These are phyloP conservation scores for Gossypium thurberi DNA, from an alignment of 345 rosid genomes.

Conservation along the genomic window DNA sequence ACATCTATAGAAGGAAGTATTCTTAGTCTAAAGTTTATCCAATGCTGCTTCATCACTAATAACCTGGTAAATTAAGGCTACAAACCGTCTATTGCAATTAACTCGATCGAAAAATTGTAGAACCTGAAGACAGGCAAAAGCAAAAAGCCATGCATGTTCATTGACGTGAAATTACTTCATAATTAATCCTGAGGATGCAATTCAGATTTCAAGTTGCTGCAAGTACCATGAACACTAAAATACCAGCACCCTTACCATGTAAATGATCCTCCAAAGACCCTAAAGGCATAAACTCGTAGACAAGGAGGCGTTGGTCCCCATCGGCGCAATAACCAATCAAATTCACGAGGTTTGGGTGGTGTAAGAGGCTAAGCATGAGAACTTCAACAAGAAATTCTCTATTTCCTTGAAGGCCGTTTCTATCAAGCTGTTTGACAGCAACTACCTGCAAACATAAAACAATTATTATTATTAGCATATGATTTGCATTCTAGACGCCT, in stretches of 20 bases:
- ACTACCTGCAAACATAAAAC: conserved; percentile 53
- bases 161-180: background rate
- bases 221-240: background rate
- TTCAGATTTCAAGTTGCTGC: background rate
- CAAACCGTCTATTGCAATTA: background rate
- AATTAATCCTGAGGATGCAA: background rate
- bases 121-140: background rate
- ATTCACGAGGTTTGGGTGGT: conserved; percentile 90
- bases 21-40: background rate
- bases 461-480: background rate
- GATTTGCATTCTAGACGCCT: background rate
- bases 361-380: conserved; percentile 93
- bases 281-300: conserved; percentile 90
- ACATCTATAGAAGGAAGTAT: background rate
- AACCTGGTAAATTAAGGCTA: background rate
- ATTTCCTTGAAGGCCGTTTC: conserved; percentile 95
- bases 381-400: conserved; percentile 98
- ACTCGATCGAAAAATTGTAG: background rate
- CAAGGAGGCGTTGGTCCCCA: conserved; percentile 96
- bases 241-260: conserved; percentile 54
- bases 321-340: conserved; percentile 97
- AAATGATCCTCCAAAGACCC: conserved; percentile 96
- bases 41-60: conserved; percentile 2
- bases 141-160: background rate
- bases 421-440: conserved; percentile 90